Percentiles rank a stretch among this genome's conserved stretches.
Evolutionary conservation across 768 basidiomycete species (phyloP).

Genomic region (Lactarius psammicola): DNA sequence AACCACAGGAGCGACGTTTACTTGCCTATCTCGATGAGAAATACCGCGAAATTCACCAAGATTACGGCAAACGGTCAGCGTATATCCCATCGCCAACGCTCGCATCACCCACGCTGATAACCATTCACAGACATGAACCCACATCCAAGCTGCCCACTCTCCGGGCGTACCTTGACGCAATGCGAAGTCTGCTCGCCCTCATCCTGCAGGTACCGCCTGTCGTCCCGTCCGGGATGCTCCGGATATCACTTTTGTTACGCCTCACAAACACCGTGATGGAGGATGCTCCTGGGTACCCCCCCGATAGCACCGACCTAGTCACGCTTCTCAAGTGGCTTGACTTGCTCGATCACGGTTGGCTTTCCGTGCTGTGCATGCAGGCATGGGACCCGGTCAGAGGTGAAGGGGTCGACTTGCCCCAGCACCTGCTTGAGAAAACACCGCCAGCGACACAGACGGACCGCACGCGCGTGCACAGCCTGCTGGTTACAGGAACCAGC

Average conservation of each 20-base stretch:
- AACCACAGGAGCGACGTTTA: constrained; percentile 59
- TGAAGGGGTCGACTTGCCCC: constrained; percentile 41
- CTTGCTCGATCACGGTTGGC: constrained; percentile 75
- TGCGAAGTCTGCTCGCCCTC: constrained; percentile 55
- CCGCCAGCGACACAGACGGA: constrained; percentile 67
- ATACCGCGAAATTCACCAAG: constrained; percentile 63
- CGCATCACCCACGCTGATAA: neutral
- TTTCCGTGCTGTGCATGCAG: constrained; percentile 59
- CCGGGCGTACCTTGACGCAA: constrained; percentile 55
- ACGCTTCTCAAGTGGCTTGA: constrained; percentile 64
- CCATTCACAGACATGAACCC: constrained; percentile 39
- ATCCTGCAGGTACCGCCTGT: constrained; percentile 74
- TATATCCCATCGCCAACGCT: neutral
- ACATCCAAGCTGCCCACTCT: constrained; percentile 57
- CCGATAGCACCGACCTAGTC: constrained; percentile 44
- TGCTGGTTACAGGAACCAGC: constrained; percentile 59
- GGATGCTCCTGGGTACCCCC: constrained; percentile 60
- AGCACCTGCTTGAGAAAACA: constrained; percentile 41
- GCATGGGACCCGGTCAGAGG: constrained; percentile 59
- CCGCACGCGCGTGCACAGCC: constrained; percentile 62
- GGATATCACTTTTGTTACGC: constrained; percentile 65
- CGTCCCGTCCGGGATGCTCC: constrained; percentile 64
- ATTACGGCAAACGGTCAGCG: constrained; percentile 72
- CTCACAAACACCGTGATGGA: constrained; percentile 65
- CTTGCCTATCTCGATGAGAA: constrained; percentile 62